These are phyloP conservation scores for Penicillium verhagenii DNA, from an alignment of 495 filamentous ascomycete genomes.

Conservation along the genomic window DNA sequence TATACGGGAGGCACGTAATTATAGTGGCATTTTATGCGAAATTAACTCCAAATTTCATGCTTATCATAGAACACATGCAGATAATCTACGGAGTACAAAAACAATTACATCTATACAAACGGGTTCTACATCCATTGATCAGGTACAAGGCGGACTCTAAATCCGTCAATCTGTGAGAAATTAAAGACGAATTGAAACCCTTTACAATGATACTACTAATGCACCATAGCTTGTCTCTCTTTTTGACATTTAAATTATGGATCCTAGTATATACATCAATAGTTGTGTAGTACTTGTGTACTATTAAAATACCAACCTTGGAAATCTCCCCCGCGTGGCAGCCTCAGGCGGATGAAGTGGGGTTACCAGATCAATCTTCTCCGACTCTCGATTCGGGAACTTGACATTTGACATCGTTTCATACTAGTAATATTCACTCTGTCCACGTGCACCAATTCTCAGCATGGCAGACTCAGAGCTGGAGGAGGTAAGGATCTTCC, in stretches of 20 bases:
- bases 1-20: too few species aligned
- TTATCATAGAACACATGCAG: not conserved
- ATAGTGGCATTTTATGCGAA: not conserved
- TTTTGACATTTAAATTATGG: too few species aligned
- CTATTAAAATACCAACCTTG: not conserved
- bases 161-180: not conserved
- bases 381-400: not conserved
- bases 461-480: constrained; percentile 84
- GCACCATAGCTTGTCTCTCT: too few species aligned
- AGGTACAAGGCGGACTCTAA: not conserved
- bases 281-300: not conserved
- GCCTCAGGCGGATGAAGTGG: constrained; percentile 27
- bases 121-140: not conserved
- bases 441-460: constrained; percentile 3
- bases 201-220: too few species aligned
- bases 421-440: not conserved
- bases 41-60: not conserved
- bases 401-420: not conserved
- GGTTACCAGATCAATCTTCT: constrained; percentile 14
- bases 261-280: too few species aligned
- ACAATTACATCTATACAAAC: not conserved
- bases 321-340: constrained; percentile 18
- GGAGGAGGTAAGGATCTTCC: constrained; percentile 59
- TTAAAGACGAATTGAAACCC: too few species aligned
- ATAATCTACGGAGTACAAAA: too few species aligned